Evolutionary conservation across 352 stramenopile genomes (phyloP).

Genomic region (Vaucheria bursata): DNA sequence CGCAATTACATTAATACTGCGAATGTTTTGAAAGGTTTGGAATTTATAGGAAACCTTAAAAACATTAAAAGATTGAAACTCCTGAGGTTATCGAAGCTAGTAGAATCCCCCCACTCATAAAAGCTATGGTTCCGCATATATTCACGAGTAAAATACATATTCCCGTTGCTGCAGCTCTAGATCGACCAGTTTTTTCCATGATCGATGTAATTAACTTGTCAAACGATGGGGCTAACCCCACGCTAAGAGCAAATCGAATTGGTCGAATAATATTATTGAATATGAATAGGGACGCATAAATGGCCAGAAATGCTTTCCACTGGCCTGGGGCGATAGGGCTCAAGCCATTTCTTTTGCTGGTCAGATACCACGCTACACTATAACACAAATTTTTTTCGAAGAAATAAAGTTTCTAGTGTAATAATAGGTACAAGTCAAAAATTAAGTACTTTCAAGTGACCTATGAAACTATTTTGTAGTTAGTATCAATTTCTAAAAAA

Average conservation of each 20-base stretch:
- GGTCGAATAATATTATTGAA: conserved; percentile 43
- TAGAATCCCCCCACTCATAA: conserved; percentile 26
- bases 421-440: too few relatives aligned
- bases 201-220: conserved; percentile 37
- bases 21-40: too few relatives aligned
- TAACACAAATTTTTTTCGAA: neutral
- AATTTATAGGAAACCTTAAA: too few relatives aligned
- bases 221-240: conserved; percentile 27
- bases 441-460: too few relatives aligned
- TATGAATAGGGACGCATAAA: conserved; percentile 21
- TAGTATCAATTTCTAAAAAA: too few relatives aligned
- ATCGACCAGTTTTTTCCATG: conserved; percentile 26
- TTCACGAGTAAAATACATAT: conserved; percentile 43
- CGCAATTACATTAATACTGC: too few relatives aligned
- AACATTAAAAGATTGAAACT: neutral
- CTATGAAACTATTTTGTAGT: too few relatives aligned
- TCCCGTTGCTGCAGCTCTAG: conserved; percentile 24
- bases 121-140: conserved; percentile 13
- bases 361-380: conserved; percentile 4
- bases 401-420: too few relatives aligned
- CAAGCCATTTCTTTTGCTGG: conserved; percentile 13
- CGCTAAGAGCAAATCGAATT: conserved; percentile 28
- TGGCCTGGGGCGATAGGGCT: conserved; percentile 33
- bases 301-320: conserved; percentile 34
- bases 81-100: conserved; percentile 33